phyloP scores from a whole-genome alignment of 345 rosid genomes.

The Pseudoturritis turrita region DNA sequence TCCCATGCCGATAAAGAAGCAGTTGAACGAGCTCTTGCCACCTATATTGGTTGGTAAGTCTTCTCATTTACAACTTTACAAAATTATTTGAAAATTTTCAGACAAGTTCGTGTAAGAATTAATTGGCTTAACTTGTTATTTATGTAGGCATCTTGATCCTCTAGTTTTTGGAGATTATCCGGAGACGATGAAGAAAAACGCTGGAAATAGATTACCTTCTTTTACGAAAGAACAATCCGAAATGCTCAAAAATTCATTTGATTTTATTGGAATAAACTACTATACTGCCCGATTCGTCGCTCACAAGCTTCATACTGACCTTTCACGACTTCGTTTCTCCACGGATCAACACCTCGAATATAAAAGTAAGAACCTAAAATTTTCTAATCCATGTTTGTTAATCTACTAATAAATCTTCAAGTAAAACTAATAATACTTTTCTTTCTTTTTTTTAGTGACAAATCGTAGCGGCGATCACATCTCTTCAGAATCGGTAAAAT shows the following conservation, averaged over 20 bases:
- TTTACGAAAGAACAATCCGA: conserved; percentile 32
- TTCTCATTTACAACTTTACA: not conserved
- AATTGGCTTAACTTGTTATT: not conserved
- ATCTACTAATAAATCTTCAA: too few species aligned
- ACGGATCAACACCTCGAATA: conserved; percentile 32
- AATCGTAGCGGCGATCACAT: conserved; percentile 21
- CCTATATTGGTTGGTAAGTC: conserved; percentile 19
- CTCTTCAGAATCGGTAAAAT: conserved; percentile 19
- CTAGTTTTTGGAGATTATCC: conserved; percentile 41
- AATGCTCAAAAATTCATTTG: conserved; percentile 34
- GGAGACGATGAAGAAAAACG: conserved; percentile 17
- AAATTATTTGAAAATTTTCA: too few species aligned
- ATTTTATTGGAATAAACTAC: conserved; percentile 46
- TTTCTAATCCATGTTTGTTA: not conserved
- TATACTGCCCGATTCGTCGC: conserved; percentile 32
- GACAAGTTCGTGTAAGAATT: not conserved
- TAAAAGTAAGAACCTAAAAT: conserved; percentile 22
- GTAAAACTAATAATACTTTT: not conserved
- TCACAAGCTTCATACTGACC: not conserved
- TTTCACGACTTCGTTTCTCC: conserved; percentile 23
- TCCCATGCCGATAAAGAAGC: conserved; percentile 28
- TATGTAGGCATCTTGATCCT: conserved; percentile 32
- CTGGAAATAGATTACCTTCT: conserved; percentile 35
- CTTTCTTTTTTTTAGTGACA: conserved; percentile 1
- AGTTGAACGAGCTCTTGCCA: conserved; percentile 18